Conservation (phyloP, 345 rosid genomes). For the Eutrema yunnanense region DNA sequence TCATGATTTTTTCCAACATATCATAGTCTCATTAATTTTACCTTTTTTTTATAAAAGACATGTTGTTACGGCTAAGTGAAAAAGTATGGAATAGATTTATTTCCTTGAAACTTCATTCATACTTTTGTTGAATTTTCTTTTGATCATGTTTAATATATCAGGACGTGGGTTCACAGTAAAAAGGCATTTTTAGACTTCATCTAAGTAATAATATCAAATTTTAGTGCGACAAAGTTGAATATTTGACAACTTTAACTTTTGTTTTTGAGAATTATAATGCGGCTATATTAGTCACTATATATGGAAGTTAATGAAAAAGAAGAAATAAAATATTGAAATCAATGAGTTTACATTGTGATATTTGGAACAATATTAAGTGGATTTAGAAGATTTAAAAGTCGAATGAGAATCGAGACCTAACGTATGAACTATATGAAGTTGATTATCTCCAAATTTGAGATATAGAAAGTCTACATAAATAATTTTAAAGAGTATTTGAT, state of each 20-base stretch:
- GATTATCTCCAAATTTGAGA: not conserved
- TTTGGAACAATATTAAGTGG: not conserved
- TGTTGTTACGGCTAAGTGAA: conserved; percentile 25
- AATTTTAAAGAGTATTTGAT: not conserved
- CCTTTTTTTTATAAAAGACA: not conserved
- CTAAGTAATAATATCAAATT: conserved; percentile 1
- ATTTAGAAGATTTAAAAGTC: not conserved
- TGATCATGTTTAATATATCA: not conserved
- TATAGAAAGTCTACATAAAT: not conserved
- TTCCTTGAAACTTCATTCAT: conserved; percentile 18
- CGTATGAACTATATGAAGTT: not conserved
- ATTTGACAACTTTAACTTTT: not conserved
- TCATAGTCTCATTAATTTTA: not conserved
- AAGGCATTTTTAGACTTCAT: conserved; percentile 5
- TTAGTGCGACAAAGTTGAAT: conserved; percentile 4
- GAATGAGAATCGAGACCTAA: not conserved
- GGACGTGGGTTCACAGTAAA: conserved; percentile 9
- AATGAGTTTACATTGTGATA: not conserved
- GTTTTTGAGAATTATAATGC: not conserved
- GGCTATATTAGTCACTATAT: not conserved
- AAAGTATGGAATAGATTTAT: conserved; percentile 8
- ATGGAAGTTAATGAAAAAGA: not conserved
- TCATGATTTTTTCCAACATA: conserved; percentile 13
- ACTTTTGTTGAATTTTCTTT: conserved; percentile 1
- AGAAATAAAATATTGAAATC: not conserved